A percentile compares a stretch with the other conserved stretches of the same genome.
These are phyloP conservation scores for Solanum ossicruentum DNA, from an alignment of 257 asterid species.

Conservation along the genomic window DNA sequence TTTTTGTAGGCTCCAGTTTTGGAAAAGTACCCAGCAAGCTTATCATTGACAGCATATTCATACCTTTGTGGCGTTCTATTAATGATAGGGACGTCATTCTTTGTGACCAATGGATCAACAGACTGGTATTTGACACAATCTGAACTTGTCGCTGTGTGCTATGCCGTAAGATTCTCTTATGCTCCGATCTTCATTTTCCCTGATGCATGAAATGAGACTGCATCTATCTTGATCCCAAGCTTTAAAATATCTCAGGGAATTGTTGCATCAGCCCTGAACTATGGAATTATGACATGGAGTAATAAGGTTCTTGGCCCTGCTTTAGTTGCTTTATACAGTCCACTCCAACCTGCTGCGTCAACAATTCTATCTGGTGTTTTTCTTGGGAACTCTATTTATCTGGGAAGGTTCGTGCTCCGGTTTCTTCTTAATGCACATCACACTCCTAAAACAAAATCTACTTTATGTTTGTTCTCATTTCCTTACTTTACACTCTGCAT, in stretches of 20 bases:
- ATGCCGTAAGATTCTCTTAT: conserved; percentile 56
- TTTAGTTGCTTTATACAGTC: conserved; percentile 77
- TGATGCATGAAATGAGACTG: not conserved
- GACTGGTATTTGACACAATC: conserved; percentile 65
- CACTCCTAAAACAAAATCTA: not conserved
- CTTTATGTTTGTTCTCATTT: not conserved
- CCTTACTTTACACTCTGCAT: not conserved
- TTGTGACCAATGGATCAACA: conserved; percentile 39
- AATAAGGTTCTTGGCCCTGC: conserved; percentile 86
- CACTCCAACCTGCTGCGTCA: conserved; percentile 90
- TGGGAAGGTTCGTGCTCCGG: conserved; percentile 55
- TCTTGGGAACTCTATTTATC: conserved; percentile 78
- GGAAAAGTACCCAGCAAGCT: conserved; percentile 76
- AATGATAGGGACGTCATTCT: conserved; percentile 53
- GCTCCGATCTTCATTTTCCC: not conserved
- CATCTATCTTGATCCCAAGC: not conserved
- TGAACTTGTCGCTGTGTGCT: conserved; percentile 70
- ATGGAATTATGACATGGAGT: conserved; percentile 77
- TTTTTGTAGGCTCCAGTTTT: conserved; percentile 70
- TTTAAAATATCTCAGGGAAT: conserved; percentile 40
- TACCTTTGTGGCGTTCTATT: conserved; percentile 61
- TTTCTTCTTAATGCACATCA: not conserved
- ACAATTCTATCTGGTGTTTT: conserved; percentile 49
- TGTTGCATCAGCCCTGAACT: conserved; percentile 79
- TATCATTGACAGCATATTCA: conserved; percentile 90